Evolutionary conservation across 2,329 filamentous ascomycete species (phyloP).

Genomic region (Cladosporium austrohemisphaericum): DNA sequence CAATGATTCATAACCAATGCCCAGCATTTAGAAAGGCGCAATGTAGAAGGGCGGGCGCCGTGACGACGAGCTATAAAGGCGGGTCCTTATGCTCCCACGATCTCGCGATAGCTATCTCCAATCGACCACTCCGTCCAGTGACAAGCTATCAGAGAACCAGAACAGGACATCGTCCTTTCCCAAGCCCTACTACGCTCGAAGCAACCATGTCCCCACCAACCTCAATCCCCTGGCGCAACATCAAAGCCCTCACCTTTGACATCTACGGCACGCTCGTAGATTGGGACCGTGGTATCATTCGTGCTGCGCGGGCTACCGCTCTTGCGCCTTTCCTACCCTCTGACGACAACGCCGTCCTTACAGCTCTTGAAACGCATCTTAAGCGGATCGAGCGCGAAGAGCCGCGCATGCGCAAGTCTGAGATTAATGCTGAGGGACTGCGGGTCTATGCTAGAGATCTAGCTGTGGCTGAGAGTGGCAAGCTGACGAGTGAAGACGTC

Average conservation of each 20-base stretch:
- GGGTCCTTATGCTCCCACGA: not conserved
- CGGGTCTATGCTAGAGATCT: slow-evolving; percentile 29
- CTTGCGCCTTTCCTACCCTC: slow-evolving; percentile 45
- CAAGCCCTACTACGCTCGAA: not conserved
- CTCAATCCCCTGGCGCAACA: slow-evolving; percentile 25
- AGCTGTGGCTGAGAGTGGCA: slow-evolving; percentile 48
- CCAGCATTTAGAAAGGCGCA: not conserved
- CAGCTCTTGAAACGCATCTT: slow-evolving; percentile 47
- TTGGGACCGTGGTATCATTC: slow-evolving; percentile 64
- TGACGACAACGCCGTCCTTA: slow-evolving; percentile 41
- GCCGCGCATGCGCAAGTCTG: slow-evolving; percentile 57
- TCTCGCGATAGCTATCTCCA: not conserved
- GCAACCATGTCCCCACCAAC: not conserved
- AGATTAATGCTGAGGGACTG: slow-evolving; percentile 42
- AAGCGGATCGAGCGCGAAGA: slow-evolving; percentile 49
- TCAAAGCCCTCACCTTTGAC: slow-evolving; percentile 64
- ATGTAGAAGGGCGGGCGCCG: not conserved
- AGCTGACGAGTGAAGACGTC: slow-evolving; percentile 43
- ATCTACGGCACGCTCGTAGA: slow-evolving; percentile 77
- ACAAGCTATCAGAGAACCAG: not conserved
- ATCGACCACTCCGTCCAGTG: not conserved
- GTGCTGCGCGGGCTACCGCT: slow-evolving; percentile 47
- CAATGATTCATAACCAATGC: not conserved
- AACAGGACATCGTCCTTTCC: not conserved
- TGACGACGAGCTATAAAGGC: no score